These are phyloP conservation scores for Geranomyces variabilis DNA, from an alignment of 192 early-diverging fungal genomes.

Conservation along the genomic window DNA sequence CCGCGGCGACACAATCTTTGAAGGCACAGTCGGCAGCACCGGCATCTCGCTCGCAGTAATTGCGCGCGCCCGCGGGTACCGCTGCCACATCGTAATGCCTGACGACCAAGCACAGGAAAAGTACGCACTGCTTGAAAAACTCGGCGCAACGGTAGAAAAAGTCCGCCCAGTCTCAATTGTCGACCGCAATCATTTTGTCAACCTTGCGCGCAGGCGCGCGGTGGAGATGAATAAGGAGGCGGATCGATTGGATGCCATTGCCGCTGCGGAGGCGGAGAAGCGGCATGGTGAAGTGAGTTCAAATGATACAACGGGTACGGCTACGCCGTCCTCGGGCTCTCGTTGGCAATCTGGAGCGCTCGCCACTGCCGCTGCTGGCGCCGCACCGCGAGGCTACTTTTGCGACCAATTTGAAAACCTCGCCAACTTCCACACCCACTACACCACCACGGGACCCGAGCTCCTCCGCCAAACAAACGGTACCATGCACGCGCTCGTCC, in stretches of 20 bases:
- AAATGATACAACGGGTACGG: neutral
- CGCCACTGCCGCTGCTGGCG: slow-evolving; percentile 18
- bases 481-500: slow-evolving; percentile 74
- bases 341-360: neutral
- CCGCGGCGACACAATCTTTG: slow-evolving; percentile 80
- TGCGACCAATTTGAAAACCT: slow-evolving; percentile 96
- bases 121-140: slow-evolving; percentile 76
- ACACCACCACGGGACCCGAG: slow-evolving; percentile 84
- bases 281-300: neutral
- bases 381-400: slow-evolving; percentile 64
- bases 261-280: neutral
- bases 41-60: slow-evolving; percentile 95
- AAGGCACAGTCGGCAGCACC: slow-evolving; percentile 95
- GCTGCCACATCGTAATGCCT: slow-evolving; percentile 95
- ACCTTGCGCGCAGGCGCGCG: slow-evolving; percentile 79
- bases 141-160: slow-evolving; percentile 88
- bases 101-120: slow-evolving; percentile 93
- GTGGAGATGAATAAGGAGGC: slow-evolving; percentile 57
- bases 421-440: slow-evolving; percentile 80
- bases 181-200: slow-evolving; percentile 90
- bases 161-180: slow-evolving; percentile 91
- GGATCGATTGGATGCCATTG: slow-evolving; percentile 8
- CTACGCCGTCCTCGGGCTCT: neutral
- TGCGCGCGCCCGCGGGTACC: slow-evolving; percentile 85
- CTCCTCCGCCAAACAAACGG: slow-evolving; percentile 76